Base-by-base conservation (phyloP, 441 rosid species). In the Kokia cookei region DNA sequence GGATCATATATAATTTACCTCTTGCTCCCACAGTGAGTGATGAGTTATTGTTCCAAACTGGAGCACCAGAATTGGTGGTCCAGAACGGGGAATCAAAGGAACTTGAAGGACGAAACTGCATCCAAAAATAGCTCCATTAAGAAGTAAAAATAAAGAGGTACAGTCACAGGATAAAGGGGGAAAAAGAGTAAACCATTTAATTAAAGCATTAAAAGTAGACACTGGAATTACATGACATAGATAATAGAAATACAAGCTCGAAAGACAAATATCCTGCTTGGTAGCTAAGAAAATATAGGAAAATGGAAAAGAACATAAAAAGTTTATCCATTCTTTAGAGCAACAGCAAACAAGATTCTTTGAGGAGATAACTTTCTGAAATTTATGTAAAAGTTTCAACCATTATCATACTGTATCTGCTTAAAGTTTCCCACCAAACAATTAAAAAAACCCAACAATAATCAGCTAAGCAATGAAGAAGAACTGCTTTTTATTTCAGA, bases 1-100 rank as follows among this genome's bases (percentile, higher is more conserved):
- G 35, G 32, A 13, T 45, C 47, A 62, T 60, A 27, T 26, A 27
- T 69, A 32, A 32, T 32, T 32, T 86, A 89, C 99, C 98, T 89
- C 98, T 87, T 17, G 93, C 65, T 57, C 98, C 98, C 67, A 94
- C 89, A 57, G 98, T 92, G 81, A 91, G 86, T 59, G 97, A 88
- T 2, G 89, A 84, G 86, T 81, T 86, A 76, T 94, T 91, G 94
- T 94, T 94, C 75, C 84, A 92, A 26, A 94, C 97, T 0, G 98
- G 98, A 76, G 87, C 77, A 40, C 98, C 98, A 26, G 93, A 86
- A 76, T 91, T 94, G 47, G 97, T 88, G 19, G 97, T 89, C 81
- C 83, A 90, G 85, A 85, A 91, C 10, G 88, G 84, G 26, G 97
- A 61, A 78, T 88, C 84, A 86, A 75, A 75, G 5, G 97, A 86